Evolutionary conservation across 352 stramenopile species (phyloP).

Genomic region (Pythium angustatum): DNA sequence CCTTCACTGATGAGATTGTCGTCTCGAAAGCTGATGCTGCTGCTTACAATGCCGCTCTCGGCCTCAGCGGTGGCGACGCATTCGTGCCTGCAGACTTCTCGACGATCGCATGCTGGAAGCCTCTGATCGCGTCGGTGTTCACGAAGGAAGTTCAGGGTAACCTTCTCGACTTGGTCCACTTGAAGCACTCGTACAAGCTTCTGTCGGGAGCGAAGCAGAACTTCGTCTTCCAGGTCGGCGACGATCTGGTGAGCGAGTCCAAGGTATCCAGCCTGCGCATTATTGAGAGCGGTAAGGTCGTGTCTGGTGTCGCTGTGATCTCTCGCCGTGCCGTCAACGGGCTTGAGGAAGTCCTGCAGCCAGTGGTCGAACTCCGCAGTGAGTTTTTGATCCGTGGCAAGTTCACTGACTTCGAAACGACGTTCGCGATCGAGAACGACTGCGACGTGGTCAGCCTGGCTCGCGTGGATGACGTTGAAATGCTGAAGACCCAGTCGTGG

Average conservation of each 20-base stretch:
- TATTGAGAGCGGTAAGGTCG: conserved; percentile 77
- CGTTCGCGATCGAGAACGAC: conserved; percentile 63
- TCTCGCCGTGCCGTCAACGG: conserved; percentile 57
- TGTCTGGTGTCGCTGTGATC: conserved; percentile 68
- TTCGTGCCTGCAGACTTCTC: conserved; percentile 70
- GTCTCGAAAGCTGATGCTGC: conserved; percentile 57
- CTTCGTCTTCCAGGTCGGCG: conserved; percentile 55
- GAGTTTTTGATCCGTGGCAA: conserved; percentile 86
- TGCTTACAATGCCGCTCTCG: conserved; percentile 61
- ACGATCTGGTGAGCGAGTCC: conserved; percentile 73
- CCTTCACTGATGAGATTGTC: conserved; percentile 64
- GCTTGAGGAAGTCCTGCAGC: conserved; percentile 55
- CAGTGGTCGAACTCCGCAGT: conserved; percentile 73
- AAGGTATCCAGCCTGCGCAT: conserved; percentile 76
- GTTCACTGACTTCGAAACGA: conserved; percentile 74
- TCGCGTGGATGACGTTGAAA: conserved; percentile 47
- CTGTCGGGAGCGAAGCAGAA: conserved; percentile 33
- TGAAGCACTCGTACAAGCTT: conserved; percentile 86
- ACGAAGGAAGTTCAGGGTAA: conserved; percentile 81
- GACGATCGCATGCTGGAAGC: conserved; percentile 79
- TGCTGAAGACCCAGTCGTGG: conserved; percentile 72
- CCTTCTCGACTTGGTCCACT: conserved; percentile 79
- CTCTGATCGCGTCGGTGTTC: conserved; percentile 84
- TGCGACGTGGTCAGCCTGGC: conserved; percentile 42
- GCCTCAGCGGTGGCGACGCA: conserved; percentile 32